These are phyloP conservation scores for Vitis riparia DNA, from an alignment of 164 flowering plant species.

Conservation along the genomic window DNA sequence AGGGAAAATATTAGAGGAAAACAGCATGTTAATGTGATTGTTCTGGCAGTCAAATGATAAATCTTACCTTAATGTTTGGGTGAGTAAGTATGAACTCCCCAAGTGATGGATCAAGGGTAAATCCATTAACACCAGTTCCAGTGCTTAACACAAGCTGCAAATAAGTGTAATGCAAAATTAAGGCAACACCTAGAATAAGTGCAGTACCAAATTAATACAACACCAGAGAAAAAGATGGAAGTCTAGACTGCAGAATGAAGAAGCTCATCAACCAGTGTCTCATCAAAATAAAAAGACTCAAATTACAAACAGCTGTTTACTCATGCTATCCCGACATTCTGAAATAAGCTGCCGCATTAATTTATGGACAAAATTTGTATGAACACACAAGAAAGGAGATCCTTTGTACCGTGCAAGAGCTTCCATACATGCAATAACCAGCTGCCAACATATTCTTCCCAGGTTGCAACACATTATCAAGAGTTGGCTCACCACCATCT, in stretches of 20 bases:
- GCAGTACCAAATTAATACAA: constrained; percentile 2
- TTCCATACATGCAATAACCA: constrained; percentile 99
- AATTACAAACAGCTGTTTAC: neutral
- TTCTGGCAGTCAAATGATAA: constrained; percentile 1
- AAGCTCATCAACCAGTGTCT: neutral
- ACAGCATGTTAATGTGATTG: neutral
- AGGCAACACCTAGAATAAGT: constrained; percentile 7
- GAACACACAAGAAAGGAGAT: neutral
- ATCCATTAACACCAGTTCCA: constrained; percentile 92
- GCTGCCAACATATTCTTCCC: constrained; percentile 95
- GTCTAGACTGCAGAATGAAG: neutral
- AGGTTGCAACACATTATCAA: constrained; percentile 85
- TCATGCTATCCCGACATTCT: neutral
- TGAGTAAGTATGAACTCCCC: constrained; percentile 99
- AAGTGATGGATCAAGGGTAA: constrained; percentile 96
- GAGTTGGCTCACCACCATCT: constrained; percentile 50
- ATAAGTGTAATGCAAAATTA: neutral
- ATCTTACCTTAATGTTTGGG: constrained; percentile 80
- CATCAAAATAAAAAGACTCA: neutral
- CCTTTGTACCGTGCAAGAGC: constrained; percentile 84
- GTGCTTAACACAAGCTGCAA: constrained; percentile 88
- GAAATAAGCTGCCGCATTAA: neutral
- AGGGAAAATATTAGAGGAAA: neutral
- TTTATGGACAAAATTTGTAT: neutral
- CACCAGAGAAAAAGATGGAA: neutral